Conservation (phyloP, 148 eudicot species). For the Tetragonia tetragonoides region DNA sequence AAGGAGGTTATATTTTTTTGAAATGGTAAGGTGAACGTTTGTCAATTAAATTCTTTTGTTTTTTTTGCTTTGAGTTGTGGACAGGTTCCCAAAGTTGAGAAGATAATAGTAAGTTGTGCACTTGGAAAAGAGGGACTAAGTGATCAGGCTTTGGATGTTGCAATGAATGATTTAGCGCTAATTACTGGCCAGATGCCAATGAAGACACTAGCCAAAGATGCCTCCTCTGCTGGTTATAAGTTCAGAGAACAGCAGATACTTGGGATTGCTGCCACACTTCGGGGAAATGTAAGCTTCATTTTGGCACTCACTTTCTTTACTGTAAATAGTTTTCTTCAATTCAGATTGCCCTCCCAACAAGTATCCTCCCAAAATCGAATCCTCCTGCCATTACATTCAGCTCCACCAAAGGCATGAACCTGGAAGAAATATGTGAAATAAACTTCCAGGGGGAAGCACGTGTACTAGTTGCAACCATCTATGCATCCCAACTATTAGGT, state of each 20-base stretch:
- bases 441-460: too few relatives aligned
- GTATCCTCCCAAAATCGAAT: too few relatives aligned
- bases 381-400: too few relatives aligned
- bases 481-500: too few relatives aligned
- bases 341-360: too few relatives aligned
- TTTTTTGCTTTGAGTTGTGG: constrained; percentile 12
- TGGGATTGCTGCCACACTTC: constrained; percentile 85
- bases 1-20: not conserved
- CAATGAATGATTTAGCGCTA: constrained; percentile 73
- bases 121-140: constrained; percentile 95
- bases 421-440: too few relatives aligned
- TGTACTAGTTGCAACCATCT: too few relatives aligned
- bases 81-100: constrained; percentile 87
- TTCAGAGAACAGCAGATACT: constrained; percentile 79
- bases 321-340: too few relatives aligned
- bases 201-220: constrained; percentile 81
- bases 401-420: too few relatives aligned
- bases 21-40: not conserved
- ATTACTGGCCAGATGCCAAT: constrained; percentile 92
- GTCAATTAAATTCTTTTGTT: not conserved
- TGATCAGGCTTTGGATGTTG: constrained; percentile 87
- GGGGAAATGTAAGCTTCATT: constrained; percentile 65
- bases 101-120: constrained; percentile 90
- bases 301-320: too few relatives aligned
- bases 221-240: constrained; percentile 79